Base-by-base conservation (phyloP, 768 basidiomycete species). In the Amanita polypyramis region DNA sequence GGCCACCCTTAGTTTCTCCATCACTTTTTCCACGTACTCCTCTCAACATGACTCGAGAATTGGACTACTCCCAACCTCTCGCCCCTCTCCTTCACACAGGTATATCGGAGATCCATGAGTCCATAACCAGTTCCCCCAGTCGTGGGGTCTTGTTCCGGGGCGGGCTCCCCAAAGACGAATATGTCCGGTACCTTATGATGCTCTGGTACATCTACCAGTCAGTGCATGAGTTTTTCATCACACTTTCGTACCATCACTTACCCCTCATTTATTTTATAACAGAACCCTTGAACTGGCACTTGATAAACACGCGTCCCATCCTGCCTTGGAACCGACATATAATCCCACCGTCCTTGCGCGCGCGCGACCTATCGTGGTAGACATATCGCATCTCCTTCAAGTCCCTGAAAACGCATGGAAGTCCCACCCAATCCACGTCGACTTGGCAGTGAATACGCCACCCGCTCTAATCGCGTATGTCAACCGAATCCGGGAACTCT, bases 171-270 rank as follows among this genome's bases (percentile, higher is more conserved):
- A 72, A 73, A 59, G 70, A 75, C 36, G 83, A 85, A 58, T 89
- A 89, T 60, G 63, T 79, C 12, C 71, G 74, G 41, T 84, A 79
- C 63, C 69, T 87, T 37, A 80, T 87, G 69, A 78, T 84, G 69
- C 74, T 90, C 19, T 88, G 82, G 79, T 74, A 85, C 55, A 65
- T 91, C 21, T 92, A 90, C 65, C 68, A 77, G 85, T 89, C 55
- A 63, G 80, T 66, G 45, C 10, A 6, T 40, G 3, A 40, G 11
- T 19, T 12, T 21, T 6, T 30, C 41, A 19, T 14, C 19, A 5
- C 33, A 36, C 33, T 32, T 21, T 20, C 7, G 10, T 3, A 4
- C 33, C 21, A 10, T 17, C 40, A 35, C 17, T 20, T 14, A 39
- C 9, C 29, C n/a, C n/a, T n/a, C n/a, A n/a, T n/a, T n/a, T n/a